These are phyloP conservation scores for Leccinellum rugosiceps DNA, from an alignment of 768 basidiomycete species.

Conservation along the genomic window DNA sequence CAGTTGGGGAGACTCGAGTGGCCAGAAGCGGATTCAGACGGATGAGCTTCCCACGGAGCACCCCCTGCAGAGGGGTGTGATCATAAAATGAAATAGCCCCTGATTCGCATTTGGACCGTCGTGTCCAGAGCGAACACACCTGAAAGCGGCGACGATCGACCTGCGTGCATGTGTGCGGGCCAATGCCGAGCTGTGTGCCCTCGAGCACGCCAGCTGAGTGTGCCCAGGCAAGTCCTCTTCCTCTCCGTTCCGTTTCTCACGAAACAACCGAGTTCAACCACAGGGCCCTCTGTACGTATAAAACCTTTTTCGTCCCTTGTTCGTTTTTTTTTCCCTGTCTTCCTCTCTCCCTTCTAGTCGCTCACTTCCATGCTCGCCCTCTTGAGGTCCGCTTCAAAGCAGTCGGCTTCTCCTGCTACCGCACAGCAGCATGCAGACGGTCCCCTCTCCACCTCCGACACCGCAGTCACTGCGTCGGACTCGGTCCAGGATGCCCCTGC, in stretches of 20 bases:
- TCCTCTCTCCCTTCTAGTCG: neutral
- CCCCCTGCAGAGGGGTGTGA: constrained; percentile 11
- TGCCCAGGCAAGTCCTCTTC: neutral
- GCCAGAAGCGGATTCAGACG: neutral
- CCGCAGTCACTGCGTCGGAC: neutral
- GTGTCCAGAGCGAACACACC: neutral
- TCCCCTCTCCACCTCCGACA: constrained; percentile 1
- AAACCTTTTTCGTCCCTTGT: constrained; percentile 15
- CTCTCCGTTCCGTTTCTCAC: constrained; percentile 25
- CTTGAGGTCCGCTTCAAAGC: constrained; percentile 20
- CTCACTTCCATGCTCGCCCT: constrained; percentile 22
- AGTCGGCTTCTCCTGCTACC: neutral
- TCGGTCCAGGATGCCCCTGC: neutral
- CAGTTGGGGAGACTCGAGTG: neutral
- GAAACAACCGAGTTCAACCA: constrained; percentile 16
- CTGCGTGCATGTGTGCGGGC: neutral
- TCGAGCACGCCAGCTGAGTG: neutral
- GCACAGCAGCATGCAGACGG: neutral
- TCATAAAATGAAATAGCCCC: constrained; percentile 3
- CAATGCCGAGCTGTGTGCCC: neutral
- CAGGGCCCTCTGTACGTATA: constrained; percentile 24
- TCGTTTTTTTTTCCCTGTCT: neutral
- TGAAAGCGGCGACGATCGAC: neutral
- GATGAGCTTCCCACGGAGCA: constrained; percentile 11
- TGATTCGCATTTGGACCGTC: constrained; percentile 1